Evolutionary conservation across 345 rosid species (phyloP).

Genomic region (Eucalyptus marginata): DNA sequence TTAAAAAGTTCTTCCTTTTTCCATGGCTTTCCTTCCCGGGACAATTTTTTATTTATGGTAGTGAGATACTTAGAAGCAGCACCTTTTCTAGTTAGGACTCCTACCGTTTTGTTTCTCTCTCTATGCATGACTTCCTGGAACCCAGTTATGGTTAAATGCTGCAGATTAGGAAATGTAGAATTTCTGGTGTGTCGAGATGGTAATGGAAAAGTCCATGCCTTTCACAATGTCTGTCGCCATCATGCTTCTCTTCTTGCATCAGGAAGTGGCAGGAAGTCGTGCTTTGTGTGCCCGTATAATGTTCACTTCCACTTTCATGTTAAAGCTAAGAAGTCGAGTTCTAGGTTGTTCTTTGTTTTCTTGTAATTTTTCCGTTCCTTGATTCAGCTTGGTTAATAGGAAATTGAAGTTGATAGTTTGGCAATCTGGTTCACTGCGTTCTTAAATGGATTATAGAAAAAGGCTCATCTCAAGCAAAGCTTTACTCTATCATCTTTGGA

Average conservation of each 20-base stretch:
- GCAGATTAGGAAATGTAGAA: conserved; percentile 68
- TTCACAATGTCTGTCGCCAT: conserved; percentile 87
- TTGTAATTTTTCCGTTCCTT: background rate
- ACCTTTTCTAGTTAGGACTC: background rate
- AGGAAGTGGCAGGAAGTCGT: conserved; percentile 61
- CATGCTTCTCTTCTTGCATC: conserved; percentile 78
- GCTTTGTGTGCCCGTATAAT: conserved; percentile 90
- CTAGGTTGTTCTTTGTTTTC: background rate
- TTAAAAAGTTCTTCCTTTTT: too few species aligned
- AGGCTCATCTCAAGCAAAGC: background rate
- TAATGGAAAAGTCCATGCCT: conserved; percentile 46
- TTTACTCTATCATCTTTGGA: background rate
- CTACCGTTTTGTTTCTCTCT: background rate
- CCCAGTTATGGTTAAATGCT: background rate
- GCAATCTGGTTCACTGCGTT: background rate
- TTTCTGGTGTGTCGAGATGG: conserved; percentile 71
- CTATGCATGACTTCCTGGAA: background rate
- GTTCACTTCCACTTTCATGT: background rate
- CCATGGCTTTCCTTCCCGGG: too few species aligned
- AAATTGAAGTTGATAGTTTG: background rate
- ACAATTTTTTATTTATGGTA: background rate
- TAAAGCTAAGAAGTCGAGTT: background rate
- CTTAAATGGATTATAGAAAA: background rate
- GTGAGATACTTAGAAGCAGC: background rate
- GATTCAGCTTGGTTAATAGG: background rate